Conservation (phyloP, 1,284 basidiomycete genomes). For the Leccinum subfulvum region DNA sequence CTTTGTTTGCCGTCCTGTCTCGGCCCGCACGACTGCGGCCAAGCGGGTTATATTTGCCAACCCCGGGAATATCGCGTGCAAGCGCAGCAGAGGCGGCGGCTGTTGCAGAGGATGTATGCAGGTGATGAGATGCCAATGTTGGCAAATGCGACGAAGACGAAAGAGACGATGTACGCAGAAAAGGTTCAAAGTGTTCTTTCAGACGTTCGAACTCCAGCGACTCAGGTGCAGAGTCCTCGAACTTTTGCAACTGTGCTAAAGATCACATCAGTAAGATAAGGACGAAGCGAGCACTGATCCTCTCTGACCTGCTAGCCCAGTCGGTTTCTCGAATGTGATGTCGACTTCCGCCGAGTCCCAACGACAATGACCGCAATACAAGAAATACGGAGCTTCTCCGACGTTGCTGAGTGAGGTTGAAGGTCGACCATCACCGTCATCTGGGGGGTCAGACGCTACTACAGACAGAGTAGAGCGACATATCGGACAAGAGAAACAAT, state of each 20-base stretch:
- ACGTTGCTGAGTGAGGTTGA: constrained; percentile 51
- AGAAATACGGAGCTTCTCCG: constrained; percentile 85
- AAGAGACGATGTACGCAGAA: constrained; percentile 73
- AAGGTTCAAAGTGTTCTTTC: constrained; percentile 93
- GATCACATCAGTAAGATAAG: constrained; percentile 7
- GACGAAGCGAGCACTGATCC: neutral
- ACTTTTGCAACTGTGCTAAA: constrained; percentile 84
- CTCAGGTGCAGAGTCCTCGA: constrained; percentile 82
- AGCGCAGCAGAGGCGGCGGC: constrained; percentile 82
- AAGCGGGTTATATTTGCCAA: constrained; percentile 69
- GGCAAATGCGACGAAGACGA: constrained; percentile 59
- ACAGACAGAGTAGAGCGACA: constrained; percentile 88
- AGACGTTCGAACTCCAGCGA: constrained; percentile 86
- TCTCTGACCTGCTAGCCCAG: constrained; percentile 82
- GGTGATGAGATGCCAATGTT: constrained; percentile 54
- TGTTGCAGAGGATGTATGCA: constrained; percentile 76
- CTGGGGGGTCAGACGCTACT: constrained; percentile 82
- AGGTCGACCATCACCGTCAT: constrained; percentile 53
- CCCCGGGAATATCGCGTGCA: constrained; percentile 76
- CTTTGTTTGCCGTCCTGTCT: constrained; percentile 63
- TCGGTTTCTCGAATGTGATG: constrained; percentile 94
- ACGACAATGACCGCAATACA: constrained; percentile 89
- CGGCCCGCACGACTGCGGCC: constrained; percentile 52
- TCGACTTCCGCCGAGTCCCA: constrained; percentile 94
- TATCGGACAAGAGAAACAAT: constrained; percentile 95